Conservation (phyloP, 176 grass and related monocot genomes). For the Avena insularis region DNA sequence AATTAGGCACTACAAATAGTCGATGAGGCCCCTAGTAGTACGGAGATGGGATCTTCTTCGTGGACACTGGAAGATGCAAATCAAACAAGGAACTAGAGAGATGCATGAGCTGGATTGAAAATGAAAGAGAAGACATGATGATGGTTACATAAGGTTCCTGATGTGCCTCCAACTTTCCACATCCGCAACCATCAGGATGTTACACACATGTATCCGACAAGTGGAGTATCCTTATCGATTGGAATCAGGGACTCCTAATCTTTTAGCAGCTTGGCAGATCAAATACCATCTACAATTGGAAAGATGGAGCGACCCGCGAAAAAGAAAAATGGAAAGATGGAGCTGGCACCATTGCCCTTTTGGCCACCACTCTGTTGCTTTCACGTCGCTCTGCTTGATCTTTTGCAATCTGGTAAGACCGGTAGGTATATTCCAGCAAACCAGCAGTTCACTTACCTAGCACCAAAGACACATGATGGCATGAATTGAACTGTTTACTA, state of each 20-base stretch:
- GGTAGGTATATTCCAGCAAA: constrained; percentile 8
- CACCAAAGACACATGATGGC: background rate
- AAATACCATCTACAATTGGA: constrained; percentile 25
- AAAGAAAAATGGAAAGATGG: background rate
- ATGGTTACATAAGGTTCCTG: background rate
- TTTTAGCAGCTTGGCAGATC: constrained; percentile 1
- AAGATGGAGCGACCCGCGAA: background rate
- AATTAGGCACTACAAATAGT: background rate
- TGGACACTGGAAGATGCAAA: background rate
- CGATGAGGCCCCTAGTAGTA: background rate
- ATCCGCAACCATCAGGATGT: constrained; percentile 1
- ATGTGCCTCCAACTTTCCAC: constrained; percentile 1
- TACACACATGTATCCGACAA: constrained; percentile 6
- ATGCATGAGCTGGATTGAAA: constrained; percentile 1
- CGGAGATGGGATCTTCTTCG: background rate
- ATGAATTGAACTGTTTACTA: background rate
- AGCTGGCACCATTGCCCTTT: constrained; percentile 28
- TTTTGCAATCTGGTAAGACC: background rate
- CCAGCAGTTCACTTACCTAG: background rate
- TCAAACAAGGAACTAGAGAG: background rate
- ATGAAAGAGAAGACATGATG: constrained; percentile 25
- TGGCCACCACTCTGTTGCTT: constrained; percentile 10
- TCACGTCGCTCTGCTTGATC: background rate
- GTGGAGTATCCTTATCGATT: background rate
- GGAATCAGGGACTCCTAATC: background rate